phyloP scores from a whole-genome alignment of 305 asterid species.

The Fraxinus sp. region DNA sequence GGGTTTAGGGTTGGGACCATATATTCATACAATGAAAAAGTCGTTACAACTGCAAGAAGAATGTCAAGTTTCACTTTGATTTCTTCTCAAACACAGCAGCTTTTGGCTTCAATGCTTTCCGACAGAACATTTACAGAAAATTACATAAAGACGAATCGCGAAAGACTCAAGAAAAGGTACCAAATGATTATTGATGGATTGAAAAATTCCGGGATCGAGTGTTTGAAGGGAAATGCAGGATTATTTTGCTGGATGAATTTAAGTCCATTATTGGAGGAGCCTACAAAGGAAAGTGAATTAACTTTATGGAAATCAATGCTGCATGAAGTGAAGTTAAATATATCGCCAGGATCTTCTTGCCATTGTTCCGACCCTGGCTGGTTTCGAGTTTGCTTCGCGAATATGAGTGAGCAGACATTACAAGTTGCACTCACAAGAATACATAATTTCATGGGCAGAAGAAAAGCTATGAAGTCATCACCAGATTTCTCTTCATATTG shows the following conservation, averaged over 20 bases:
- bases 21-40: conserved; percentile 4
- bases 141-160: background rate
- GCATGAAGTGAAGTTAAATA: background rate
- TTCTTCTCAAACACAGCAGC: conserved; percentile 14
- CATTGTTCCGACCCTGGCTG: conserved; percentile 16
- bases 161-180: conserved; percentile 15
- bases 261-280: background rate
- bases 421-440: conserved; percentile 6
- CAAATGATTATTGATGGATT: conserved; percentile 12
- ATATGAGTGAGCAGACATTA: conserved; percentile 12
- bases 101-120: conserved; percentile 12
- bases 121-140: background rate
- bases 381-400: conserved; percentile 18
- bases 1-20: conserved; percentile 19
- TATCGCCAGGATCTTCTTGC: conserved; percentile 5
- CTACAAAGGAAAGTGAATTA: background rate
- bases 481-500: background rate
- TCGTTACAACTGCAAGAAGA: conserved; percentile 10
- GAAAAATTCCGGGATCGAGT: conserved; percentile 5
- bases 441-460: conserved; percentile 8
- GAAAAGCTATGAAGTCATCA: background rate
- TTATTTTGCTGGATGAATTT: conserved; percentile 17
- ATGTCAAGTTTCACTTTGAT: conserved; percentile 17
- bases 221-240: conserved; percentile 15
- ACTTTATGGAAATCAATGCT: conserved; percentile 13